Evolutionary conservation across 176 grass and related monocot genomes (phyloP).

Genomic region (Sorghum bicolor): DNA sequence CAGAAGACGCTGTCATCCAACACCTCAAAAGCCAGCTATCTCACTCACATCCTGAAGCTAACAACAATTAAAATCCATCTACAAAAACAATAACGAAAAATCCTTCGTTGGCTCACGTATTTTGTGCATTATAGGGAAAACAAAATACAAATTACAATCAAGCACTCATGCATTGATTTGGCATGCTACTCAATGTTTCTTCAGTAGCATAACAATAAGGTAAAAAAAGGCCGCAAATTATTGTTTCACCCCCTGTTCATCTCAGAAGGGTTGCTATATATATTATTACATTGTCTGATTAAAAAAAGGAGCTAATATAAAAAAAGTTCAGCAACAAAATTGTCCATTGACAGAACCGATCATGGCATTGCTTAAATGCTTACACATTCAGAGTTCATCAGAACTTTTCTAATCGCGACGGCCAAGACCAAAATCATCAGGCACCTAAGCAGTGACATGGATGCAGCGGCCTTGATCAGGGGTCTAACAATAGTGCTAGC

Average conservation of each 20-base stretch:
- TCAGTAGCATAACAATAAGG: neutral
- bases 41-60: neutral
- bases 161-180: neutral
- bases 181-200: neutral
- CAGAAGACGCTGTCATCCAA: constrained; percentile 19
- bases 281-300: constrained; percentile 24
- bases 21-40: neutral
- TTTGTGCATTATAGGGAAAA: neutral
- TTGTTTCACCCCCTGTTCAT: neutral
- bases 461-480: constrained; percentile 29
- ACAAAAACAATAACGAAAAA: neutral
- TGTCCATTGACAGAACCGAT: neutral
- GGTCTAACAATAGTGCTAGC: constrained; percentile 11
- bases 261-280: neutral
- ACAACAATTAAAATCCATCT: neutral
- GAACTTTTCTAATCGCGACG: constrained; percentile 8
- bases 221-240: neutral
- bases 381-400: neutral
- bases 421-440: constrained; percentile 26
- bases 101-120: neutral
- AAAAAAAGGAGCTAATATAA: neutral
- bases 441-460: constrained; percentile 32
- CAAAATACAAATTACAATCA: neutral
- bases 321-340: neutral
- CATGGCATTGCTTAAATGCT: neutral